Evolutionary conservation across 2,329 filamentous ascomycete genomes (phyloP), one percentile per base, ranked within the genome.

Genomic region (Sporothrix inflata): DNA sequence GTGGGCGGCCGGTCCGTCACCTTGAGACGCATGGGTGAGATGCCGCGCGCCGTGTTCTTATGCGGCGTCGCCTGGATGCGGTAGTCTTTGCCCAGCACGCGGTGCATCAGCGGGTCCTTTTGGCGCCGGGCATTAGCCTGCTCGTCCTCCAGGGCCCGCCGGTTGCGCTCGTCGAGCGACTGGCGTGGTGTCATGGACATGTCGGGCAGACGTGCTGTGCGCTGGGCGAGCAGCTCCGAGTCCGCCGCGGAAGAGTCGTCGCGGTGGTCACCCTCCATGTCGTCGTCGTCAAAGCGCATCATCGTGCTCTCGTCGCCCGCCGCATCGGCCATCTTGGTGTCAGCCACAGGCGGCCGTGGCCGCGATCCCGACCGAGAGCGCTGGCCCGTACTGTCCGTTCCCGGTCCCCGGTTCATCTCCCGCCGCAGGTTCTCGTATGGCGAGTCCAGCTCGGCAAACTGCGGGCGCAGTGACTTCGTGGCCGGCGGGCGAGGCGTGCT

Each of bases 51-150:
- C 3, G 79, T 78, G 4, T 76, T 77, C 77, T 90, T 91, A 76
- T 96, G 90, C 0, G 96, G 96, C 11, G 96, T 99, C 6, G 95
- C 94, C 81, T 97, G 93, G 30, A 99, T 87, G 42, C 95, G 93
- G 83, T 97, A 99, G 72, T 92, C 98, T 82, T 97, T 98, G 84
- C 98, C 94, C 5, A 97, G 88, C n/a, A 98, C 86, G 73, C 92
- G 92, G 80, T 98, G 95, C 53, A 99, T 87, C 9, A 98, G 85
- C 2, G 93, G 92, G 78, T 98, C 94, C 73, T 89, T 88, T 77
- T 84, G 85, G 78, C 74, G 72, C 60, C 72, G 78, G 72, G 73
- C 76, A 69, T 75, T 78, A 49, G 78, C 74, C 70, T 73, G 75
- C 42, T 74, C 73, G 24, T 75, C 74, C n/a, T 76, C 73, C 27